Evolutionary conservation across 1,139 yeast species (phyloP), one percentile per base, ranked within the genome.

Genomic region (Suhomyces bribrorum): DNA sequence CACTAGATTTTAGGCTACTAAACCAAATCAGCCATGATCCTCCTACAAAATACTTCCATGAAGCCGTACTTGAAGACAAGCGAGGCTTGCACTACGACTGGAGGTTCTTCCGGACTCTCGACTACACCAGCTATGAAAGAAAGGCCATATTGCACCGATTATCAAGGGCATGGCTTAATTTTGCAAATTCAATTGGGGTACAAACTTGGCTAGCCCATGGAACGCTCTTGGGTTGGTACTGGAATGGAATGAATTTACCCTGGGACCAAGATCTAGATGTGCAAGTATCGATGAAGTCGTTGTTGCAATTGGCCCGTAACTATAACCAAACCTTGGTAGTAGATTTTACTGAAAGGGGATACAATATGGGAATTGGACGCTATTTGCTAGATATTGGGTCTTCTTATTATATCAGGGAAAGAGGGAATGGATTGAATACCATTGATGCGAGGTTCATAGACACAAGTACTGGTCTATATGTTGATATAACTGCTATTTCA

Each of bases 241-340:
- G 82, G 75, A 79, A 79, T 52, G 84, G 84, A 0, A 53, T 76
- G 50, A 70, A 64, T 12, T 57, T 79, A 51, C 84, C 85, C 1
- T 81, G 84, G 83, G 86, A 81, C 53, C 84, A 85, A 36, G 86
- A 80, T 51, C 51, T 79, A 28, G 86, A 81, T 52, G 79, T 79
- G 8, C 78, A 78, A 44, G 66, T 79, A 42, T 66, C 83, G 0
- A 58, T 69, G 44, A 52, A 53, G 2, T 69, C 80, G 3, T 54
- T 79, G 36, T 52, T 63, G 38, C 48, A 51, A 35, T 50, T 79
- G 32, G 71, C 75, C 1, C 53, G 66, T 41, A 55, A 62, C 26
- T 70, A 62, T 45, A 78, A 80, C 48, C 74, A 73, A 36, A 64
- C 79, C 0, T 38, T 79, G 22, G 67, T 80, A 7, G 57, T 77